Evolutionary conservation across 306 rosid genomes (phyloP).

Genomic region (Lathyrus oleraceus): DNA sequence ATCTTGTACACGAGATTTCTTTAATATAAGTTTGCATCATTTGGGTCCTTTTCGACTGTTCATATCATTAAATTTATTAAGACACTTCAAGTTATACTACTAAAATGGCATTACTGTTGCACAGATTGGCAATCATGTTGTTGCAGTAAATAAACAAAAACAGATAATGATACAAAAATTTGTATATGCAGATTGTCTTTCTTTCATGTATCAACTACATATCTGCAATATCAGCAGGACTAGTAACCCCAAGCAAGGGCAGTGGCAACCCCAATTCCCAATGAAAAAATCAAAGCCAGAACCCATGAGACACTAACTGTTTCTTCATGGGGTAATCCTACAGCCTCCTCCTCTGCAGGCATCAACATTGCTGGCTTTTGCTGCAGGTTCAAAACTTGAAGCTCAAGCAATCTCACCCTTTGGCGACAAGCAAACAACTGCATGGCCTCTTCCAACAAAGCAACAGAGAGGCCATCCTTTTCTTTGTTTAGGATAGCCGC

Average conservation of each 20-base stretch:
- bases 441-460: constrained; percentile 61
- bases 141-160: background rate
- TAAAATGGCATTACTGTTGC: background rate
- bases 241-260: constrained; percentile 54
- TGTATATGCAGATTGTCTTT: background rate
- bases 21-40: background rate
- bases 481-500: constrained; percentile 54
- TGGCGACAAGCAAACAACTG: constrained; percentile 61
- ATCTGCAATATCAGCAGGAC: background rate
- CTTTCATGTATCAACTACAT: background rate
- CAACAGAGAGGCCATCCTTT: constrained; percentile 51
- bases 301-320: constrained; percentile 48
- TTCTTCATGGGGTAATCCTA: constrained; percentile 24
- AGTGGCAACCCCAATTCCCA: constrained; percentile 70
- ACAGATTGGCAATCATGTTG: background rate
- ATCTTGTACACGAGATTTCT: background rate
- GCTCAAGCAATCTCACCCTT: constrained; percentile 70
- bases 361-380: constrained; percentile 1
- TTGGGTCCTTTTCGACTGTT: constrained; percentile 8
- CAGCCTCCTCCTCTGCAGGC: constrained; percentile 7
- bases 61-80: background rate
- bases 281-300: constrained; percentile 61
- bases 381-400: constrained; percentile 57
- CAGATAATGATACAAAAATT: background rate
- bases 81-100: background rate